These are phyloP conservation scores for Atalantia buxifolia DNA, from an alignment of 345 rosid species.

Conservation along the genomic window DNA sequence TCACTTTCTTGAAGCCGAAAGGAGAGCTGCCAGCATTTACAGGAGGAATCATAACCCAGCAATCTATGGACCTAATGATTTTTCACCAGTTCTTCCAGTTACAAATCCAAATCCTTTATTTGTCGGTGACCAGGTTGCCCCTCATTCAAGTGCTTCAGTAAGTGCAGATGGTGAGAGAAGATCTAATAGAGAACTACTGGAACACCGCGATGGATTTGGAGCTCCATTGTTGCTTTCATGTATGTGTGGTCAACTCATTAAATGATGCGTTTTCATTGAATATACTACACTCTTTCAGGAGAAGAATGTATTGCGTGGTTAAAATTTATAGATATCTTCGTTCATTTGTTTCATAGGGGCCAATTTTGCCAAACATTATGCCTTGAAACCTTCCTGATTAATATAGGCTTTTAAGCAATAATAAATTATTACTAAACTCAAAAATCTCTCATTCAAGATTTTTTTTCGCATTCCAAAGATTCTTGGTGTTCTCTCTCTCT, in stretches of 20 bases:
- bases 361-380: not conserved
- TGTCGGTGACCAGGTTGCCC: constrained; percentile 23
- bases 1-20: constrained; percentile 66
- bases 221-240: constrained; percentile 36
- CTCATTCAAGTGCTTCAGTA: constrained; percentile 12
- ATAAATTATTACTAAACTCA: not conserved
- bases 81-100: constrained; percentile 20
- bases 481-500: not conserved
- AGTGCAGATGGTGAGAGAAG: constrained; percentile 19
- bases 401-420: not conserved
- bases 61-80: constrained; percentile 23
- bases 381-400: not conserved
- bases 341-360: not conserved
- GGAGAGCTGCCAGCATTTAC: constrained; percentile 38
- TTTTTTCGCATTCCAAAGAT: not conserved
- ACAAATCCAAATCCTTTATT: constrained; percentile 22
- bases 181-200: constrained; percentile 22
- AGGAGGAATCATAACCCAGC: constrained; percentile 25
- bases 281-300: not conserved
- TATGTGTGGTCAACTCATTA: constrained; percentile 38
- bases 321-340: not conserved
- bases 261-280: constrained; percentile 15
- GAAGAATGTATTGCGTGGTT: not conserved
- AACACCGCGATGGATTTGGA: constrained; percentile 34
- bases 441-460: not conserved